A percentile compares a stretch with the other conserved stretches of the same genome.
These are phyloP conservation scores for Hypoxylon perforatum DNA, from an alignment of 495 filamentous ascomycete species.

Conservation along the genomic window DNA sequence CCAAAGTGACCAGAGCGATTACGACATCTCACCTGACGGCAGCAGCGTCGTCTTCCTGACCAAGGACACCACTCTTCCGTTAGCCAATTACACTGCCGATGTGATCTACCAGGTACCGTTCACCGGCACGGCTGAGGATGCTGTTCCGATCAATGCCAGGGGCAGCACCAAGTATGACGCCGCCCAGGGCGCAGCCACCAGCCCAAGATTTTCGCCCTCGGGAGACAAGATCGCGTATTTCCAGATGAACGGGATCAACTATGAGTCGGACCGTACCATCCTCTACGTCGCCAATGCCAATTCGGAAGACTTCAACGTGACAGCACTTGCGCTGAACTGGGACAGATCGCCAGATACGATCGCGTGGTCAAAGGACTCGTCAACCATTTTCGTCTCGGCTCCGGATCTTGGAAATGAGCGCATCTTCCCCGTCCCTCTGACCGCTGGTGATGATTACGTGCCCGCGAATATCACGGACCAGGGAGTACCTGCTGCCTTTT, in stretches of 20 bases:
- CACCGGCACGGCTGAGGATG: slow-evolving; percentile 46
- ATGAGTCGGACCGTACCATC: slow-evolving; percentile 80
- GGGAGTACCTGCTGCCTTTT: slow-evolving; percentile 64
- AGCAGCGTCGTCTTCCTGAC: slow-evolving; percentile 72
- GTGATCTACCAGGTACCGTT: slow-evolving; percentile 70
- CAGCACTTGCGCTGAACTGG: slow-evolving; percentile 61
- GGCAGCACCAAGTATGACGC: slow-evolving; percentile 54
- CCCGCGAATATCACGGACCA: slow-evolving; percentile 66
- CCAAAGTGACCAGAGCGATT: slow-evolving; percentile 53
- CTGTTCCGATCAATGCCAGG: slow-evolving; percentile 41
- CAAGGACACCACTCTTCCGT: slow-evolving; percentile 73
- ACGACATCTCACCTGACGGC: slow-evolving; percentile 54
- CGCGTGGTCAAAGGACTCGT: slow-evolving; percentile 67
- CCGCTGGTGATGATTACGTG: slow-evolving; percentile 53
- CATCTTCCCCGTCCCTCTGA: slow-evolving; percentile 64
- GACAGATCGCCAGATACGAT: slow-evolving; percentile 65
- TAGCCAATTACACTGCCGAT: slow-evolving; percentile 73
- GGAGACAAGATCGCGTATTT: slow-evolving; percentile 75
- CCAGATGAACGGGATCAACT: slow-evolving; percentile 72
- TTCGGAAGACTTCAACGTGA: slow-evolving; percentile 42
- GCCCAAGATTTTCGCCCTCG: slow-evolving; percentile 73
- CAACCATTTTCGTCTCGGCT: slow-evolving; percentile 63
- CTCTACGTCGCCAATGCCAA: slow-evolving; percentile 58
- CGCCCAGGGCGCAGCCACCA: slow-evolving; percentile 71
- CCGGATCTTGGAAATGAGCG: slow-evolving; percentile 68